Evolutionary conservation across 139 green algal genomes (phyloP).

Genomic region (Chlorella sp.): DNA sequence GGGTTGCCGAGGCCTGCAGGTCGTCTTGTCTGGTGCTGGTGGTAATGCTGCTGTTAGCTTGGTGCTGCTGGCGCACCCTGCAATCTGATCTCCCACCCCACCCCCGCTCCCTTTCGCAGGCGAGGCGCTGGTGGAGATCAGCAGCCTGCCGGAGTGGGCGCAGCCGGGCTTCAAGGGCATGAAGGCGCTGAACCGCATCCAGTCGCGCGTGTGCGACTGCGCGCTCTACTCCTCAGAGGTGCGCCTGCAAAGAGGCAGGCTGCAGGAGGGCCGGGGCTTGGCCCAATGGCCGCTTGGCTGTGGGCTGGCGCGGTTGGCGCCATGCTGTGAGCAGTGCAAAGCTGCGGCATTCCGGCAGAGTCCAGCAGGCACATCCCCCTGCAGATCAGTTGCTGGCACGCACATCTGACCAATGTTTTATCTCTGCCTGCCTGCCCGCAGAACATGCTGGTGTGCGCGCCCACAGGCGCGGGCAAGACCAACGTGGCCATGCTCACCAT

Average conservation of each 20-base stretch:
- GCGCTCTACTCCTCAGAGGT: slow-evolving; percentile 86
- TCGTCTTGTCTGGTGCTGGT: too few relatives aligned
- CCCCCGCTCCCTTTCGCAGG: background rate
- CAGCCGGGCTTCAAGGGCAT: slow-evolving; percentile 89
- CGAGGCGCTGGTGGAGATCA: slow-evolving; percentile 81
- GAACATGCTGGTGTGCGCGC: slow-evolving; percentile 94
- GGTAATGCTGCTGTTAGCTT: background rate
- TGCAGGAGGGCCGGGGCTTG: background rate
- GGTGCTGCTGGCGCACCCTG: background rate
- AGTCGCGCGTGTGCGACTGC: slow-evolving; percentile 86
- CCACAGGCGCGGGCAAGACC: slow-evolving; percentile 97
- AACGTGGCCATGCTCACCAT: slow-evolving; percentile 98
- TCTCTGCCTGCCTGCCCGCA: background rate
- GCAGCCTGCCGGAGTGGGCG: slow-evolving; percentile 92
- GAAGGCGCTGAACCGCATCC: slow-evolving; percentile 92
- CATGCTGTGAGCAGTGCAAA: too few relatives aligned
- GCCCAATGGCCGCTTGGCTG: too few relatives aligned
- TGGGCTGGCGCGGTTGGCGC: too few relatives aligned
- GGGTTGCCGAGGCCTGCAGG: too few relatives aligned
- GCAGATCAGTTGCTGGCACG: too few relatives aligned
- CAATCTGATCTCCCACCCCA: background rate
- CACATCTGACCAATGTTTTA: background rate
- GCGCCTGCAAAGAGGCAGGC: background rate
- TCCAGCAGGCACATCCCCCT: too few relatives aligned
- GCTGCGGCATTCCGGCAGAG: too few relatives aligned